Conservation (phyloP, 2,329 filamentous ascomycete genomes). For the Rutstroemia sp. region DNA sequence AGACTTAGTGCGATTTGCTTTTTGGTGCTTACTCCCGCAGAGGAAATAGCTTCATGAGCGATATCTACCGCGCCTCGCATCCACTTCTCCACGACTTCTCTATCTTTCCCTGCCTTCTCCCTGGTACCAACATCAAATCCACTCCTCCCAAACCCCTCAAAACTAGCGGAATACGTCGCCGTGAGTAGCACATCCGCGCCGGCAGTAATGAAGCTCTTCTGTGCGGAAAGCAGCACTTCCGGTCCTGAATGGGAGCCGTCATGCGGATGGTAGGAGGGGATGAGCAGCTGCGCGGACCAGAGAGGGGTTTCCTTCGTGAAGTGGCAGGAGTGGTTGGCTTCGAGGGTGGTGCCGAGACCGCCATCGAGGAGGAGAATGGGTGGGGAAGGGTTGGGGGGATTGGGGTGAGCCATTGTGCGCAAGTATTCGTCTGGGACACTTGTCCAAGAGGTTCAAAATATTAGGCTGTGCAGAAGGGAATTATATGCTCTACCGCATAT, state of each 20-base stretch:
- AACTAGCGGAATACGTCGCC: constrained; percentile 59
- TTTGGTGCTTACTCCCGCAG: background rate
- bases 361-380: constrained; percentile 49
- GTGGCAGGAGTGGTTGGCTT: constrained; percentile 44
- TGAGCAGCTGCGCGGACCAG: constrained; percentile 62
- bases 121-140: constrained; percentile 3
- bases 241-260: constrained; percentile 29
- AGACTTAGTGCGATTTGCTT: constrained; percentile 47
- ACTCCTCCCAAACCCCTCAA: constrained; percentile 41
- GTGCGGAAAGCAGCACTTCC: background rate
- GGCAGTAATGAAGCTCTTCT: constrained; percentile 33
- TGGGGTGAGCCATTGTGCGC: background rate
- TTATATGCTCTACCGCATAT: too few relatives aligned
- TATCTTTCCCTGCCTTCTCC: background rate
- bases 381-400: background rate
- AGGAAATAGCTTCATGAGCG: constrained; percentile 29
- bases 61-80: constrained; percentile 34
- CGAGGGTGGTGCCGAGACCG: constrained; percentile 59
- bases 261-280: constrained; percentile 36
- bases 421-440: background rate
- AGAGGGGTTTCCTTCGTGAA: constrained; percentile 51
- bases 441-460: too few relatives aligned
- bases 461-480: too few relatives aligned
- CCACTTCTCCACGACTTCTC: constrained; percentile 37
- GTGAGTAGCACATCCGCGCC: constrained; percentile 58